Conservation (phyloP, 169 alveolate genomes). For the Condylostoma magnum region DNA sequence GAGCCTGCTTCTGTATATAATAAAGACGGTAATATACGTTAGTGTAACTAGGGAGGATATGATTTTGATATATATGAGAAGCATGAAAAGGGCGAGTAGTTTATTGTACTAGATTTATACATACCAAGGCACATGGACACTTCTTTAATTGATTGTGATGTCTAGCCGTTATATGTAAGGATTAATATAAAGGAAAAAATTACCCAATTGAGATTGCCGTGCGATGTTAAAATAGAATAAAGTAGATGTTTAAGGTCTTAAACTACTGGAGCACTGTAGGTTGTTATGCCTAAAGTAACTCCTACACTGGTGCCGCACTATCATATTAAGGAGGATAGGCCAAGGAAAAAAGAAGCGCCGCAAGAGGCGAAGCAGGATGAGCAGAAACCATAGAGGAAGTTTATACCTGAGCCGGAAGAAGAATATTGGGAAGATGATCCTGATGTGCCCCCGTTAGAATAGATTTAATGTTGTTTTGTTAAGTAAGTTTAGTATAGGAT, state of each 20-base stretch:
- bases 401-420: neutral
- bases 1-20: conserved; percentile 66
- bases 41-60: conserved; percentile 86
- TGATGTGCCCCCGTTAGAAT: conserved; percentile 29
- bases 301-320: conserved; percentile 5
- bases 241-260: conserved; percentile 61
- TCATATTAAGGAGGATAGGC: conserved; percentile 1
- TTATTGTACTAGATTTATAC: conserved; percentile 61
- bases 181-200: conserved; percentile 81
- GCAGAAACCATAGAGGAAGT: neutral
- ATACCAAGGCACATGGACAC: conserved; percentile 85
- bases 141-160: conserved; percentile 68
- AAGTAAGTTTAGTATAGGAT: no score
- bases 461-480: no score
- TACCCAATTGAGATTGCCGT: conserved; percentile 73
- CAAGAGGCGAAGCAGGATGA: neutral
- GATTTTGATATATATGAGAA: conserved; percentile 61
- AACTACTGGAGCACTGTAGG: conserved; percentile 63
- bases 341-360: neutral
- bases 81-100: conserved; percentile 59
- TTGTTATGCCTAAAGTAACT: conserved; percentile 64
- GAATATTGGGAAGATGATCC: conserved; percentile 32
- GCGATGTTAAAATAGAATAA: conserved; percentile 66
- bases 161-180: conserved; percentile 82
- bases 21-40: conserved; percentile 81